Percentiles rank a stretch among this genome's conserved stretches.
phyloP scores from a whole-genome alignment of 2,329 filamentous ascomycete species.

The Pseudogymnoascus sp. region DNA sequence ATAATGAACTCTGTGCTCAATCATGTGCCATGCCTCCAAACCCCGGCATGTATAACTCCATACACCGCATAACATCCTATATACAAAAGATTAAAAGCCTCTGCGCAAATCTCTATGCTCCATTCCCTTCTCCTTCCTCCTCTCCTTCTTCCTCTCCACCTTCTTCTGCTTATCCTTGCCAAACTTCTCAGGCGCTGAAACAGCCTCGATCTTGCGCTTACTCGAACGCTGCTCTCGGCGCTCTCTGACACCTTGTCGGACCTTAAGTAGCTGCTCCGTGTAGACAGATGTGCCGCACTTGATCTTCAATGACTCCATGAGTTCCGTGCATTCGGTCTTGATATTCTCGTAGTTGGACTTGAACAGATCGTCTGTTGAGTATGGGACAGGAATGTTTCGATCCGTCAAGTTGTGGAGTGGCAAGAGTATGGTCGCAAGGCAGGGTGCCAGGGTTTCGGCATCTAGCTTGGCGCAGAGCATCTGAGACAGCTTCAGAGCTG shows the following conservation, averaged over 20 bases:
- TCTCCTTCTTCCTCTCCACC: conserved; percentile 75
- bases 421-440: conserved; percentile 55
- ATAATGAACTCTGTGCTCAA: neutral
- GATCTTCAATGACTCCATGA: conserved; percentile 76
- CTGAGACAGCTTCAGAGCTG: conserved; percentile 66
- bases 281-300: conserved; percentile 76
- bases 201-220: conserved; percentile 85
- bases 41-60: neutral
- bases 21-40: neutral
- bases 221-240: conserved; percentile 65
- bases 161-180: conserved; percentile 74
- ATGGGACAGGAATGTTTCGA: conserved; percentile 61
- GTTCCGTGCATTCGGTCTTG: conserved; percentile 62
- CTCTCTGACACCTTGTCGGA: conserved; percentile 63
- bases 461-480: conserved; percentile 58
- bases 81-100: conserved; percentile 10
- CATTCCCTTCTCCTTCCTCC: conserved; percentile 67
- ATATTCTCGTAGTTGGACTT: conserved; percentile 61
- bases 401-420: conserved; percentile 81
- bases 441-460: conserved; percentile 47
- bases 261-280: conserved; percentile 62
- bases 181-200: conserved; percentile 71
- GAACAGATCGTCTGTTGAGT: conserved; percentile 63
- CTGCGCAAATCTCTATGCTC: conserved; percentile 61
- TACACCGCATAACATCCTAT: neutral